Evolutionary conservation across 768 basidiomycete species (phyloP), one percentile per base, ranked within the genome.

Genomic region (Termitomyces sp.): DNA sequence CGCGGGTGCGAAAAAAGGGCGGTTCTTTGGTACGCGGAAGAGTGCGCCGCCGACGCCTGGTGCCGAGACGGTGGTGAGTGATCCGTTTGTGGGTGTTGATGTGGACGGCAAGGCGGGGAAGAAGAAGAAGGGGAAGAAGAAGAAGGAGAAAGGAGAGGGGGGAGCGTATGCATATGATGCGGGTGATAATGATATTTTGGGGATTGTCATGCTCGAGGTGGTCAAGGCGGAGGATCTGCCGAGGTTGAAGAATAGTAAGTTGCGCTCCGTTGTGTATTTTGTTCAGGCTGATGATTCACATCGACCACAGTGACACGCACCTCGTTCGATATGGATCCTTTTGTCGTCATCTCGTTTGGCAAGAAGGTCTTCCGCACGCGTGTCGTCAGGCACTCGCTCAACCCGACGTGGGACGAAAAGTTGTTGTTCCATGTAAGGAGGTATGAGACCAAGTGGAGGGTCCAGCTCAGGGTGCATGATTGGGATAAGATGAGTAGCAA

Each of bases 261-360:
- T 17, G n/a, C n/a, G n/a, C n/a, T 50, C 60, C 47, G 42, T 31
- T 48, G 0, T 2, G 17, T 51, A 42, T 1, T 25, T 19, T 3
- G 48, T 41, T 5, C 14, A 31, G 59, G 9, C 25, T 9, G 57
- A 10, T 10, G 7, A 16, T n/a, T n/a, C n/a, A n/a, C n/a, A 17
- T 11, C 5, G 21, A 3, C 0, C 5, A 10, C 55, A 91, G 90
- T 92, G 84, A 92, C 87, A 1, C 84, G 89, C 0, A 90, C 84
- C 0, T 91, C 90, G 0, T 95, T 87, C 82, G 95, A 98, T 68
- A 97, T 98, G 95, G 95, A 98, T 65, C 95, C 95, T 0, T 98
- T 98, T 66, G 90, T 92, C 23, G 94, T 99, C 59, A 82, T 95
- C 61, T 93, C 92, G 3, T 99, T 99, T 61, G 92, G 95, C 31